phyloP scores from a whole-genome alignment of 305 asterid genomes.

The Fraxinus albicans region DNA sequence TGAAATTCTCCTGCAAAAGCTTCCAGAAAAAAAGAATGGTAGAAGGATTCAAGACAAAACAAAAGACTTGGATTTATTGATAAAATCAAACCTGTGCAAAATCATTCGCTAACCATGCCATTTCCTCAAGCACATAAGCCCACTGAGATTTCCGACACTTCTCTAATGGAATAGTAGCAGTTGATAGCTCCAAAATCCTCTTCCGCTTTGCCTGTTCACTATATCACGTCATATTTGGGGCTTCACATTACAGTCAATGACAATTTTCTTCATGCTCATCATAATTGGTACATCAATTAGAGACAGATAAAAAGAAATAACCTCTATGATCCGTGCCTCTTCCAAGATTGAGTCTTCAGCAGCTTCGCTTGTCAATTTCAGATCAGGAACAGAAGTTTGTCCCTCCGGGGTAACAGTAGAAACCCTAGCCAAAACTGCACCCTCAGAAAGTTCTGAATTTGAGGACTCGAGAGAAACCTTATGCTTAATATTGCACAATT shows the following conservation, averaged over 20 bases:
- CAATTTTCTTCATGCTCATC: constrained; percentile 23
- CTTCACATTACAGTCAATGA: constrained; percentile 20
- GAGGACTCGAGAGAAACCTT: constrained; percentile 35
- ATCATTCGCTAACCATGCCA: constrained; percentile 99
- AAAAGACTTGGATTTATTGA: not conserved
- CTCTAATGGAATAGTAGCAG: constrained; percentile 35
- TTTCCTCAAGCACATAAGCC: constrained; percentile 92
- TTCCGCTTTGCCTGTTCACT: constrained; percentile 79
- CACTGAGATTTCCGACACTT: constrained; percentile 63
- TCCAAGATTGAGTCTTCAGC: constrained; percentile 85
- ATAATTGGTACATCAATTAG: constrained; percentile 17
- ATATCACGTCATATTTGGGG: constrained; percentile 35
- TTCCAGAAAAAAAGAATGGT: constrained; percentile 2
- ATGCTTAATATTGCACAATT: constrained; percentile 20
- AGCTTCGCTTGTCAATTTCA: constrained; percentile 36
- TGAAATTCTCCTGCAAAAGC: not conserved
- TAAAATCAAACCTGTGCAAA: constrained; percentile 78
- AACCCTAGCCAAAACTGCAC: constrained; percentile 27
- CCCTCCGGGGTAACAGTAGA: constrained; percentile 37
- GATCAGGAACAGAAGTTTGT: constrained; percentile 33
- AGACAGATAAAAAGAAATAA: constrained; percentile 30
- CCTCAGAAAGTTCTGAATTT: constrained; percentile 34
- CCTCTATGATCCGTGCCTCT: constrained; percentile 92
- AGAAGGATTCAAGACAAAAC: constrained; percentile 15
- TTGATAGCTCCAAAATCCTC: constrained; percentile 65